A percentile compares a stretch with the other conserved stretches of the same genome.
Conservation (phyloP, 768 basidiomycete species). For the Hericium rajendrae region DNA sequence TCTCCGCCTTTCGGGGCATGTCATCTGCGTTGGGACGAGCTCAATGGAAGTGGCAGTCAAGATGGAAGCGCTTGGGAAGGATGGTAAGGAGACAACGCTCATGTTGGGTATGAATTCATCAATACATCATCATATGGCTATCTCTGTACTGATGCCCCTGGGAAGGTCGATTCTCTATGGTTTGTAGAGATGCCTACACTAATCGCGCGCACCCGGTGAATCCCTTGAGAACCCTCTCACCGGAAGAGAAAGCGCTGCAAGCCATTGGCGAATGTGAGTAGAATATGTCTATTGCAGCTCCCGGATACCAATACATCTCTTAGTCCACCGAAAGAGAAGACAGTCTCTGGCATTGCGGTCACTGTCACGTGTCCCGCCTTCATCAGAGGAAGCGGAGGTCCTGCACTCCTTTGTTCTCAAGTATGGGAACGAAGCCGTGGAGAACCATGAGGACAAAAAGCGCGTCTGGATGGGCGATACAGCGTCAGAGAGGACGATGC, state of each 20-base stretch:
- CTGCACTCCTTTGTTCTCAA: conserved; percentile 64
- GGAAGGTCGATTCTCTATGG: conserved; percentile 87
- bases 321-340: conserved; percentile 56
- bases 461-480: conserved; percentile 73
- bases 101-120: conserved; percentile 41
- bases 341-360: conserved; percentile 45
- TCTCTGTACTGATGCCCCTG: not conserved
- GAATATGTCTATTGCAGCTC: not conserved
- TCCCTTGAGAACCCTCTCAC: conserved; percentile 44
- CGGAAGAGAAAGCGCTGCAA: conserved; percentile 55
- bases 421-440: conserved; percentile 33
- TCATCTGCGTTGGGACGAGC: conserved; percentile 65
- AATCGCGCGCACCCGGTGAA: conserved; percentile 57
- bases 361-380: conserved; percentile 64
- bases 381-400: conserved; percentile 53
- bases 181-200: conserved; percentile 63
- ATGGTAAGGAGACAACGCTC: conserved; percentile 46
- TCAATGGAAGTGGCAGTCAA: conserved; percentile 85
- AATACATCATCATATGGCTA: not conserved
- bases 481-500: conserved; percentile 52
- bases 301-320: not conserved
- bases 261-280: conserved; percentile 60
- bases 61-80: conserved; percentile 57
- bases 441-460: conserved; percentile 24
- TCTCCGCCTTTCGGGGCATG: conserved; percentile 68